Base-by-base conservation (phyloP, 345 rosid genomes). In the Lepidium aucheri region DNA sequence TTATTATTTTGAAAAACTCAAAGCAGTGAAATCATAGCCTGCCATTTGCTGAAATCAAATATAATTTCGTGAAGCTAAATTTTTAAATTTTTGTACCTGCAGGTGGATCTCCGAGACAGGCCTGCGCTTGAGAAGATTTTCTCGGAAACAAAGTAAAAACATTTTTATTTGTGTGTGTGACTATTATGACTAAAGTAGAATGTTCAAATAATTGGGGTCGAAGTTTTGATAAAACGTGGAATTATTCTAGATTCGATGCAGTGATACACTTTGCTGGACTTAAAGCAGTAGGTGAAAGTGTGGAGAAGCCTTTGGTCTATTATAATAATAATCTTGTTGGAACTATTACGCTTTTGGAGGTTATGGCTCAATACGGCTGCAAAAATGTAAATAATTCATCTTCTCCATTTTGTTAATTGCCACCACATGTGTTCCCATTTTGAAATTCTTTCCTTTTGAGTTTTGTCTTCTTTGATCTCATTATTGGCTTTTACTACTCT, bases 241-340 rank as follows among this genome's bases (percentile, higher is more conserved):
- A 65, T 34, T 24, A 56, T 68, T 40, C 20, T 74, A 93, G 98
- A 82, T 90, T 90, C 77, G 97, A 93, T 80, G 90, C 92, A 69
- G 98, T 90, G 69, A 86, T 93, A 56, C 98, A 93, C 69, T 88
- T 93, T 80, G 98, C 98, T 82, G 98, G 98, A 76, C 85, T 90
- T 36, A 93, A 93, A 80, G 97, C 98, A 12, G 98, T 90, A 13
- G 98, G 97, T 63, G 96, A 93, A 83, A 93, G 98, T 77, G 92
- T 90, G 72, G 76, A 81, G 79, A 86, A 88, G 52, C 98, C 97
- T 16, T 77, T 90, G 82, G 79, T 88, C 6, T 93, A 90, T 76
- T 86, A 71, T 70, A 52, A 93, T 69, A 93, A 93, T 74, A 93
- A 93, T 76, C 79, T 93, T 35, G 80, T 81, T 58, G 98, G 97